Evolutionary conservation across 176 grass and related monocot species (phyloP).

Genomic region (Aechmea fasciata): DNA sequence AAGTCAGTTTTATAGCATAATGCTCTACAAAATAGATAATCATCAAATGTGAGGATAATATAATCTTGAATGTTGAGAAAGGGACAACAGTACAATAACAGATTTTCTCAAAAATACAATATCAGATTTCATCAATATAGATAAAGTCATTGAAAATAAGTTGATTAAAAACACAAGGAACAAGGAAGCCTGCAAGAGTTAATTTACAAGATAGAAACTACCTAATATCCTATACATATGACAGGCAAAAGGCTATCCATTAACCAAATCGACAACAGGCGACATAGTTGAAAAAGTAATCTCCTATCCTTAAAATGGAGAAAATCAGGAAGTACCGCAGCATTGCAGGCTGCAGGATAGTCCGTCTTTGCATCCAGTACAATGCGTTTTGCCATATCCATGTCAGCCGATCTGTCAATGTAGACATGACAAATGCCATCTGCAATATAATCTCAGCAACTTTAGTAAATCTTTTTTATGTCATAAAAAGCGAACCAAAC

Average conservation of each 20-base stretch:
- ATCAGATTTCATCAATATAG: neutral
- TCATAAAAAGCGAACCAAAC: neutral
- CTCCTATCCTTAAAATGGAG: neutral
- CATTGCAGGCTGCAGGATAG: conserved; percentile 96
- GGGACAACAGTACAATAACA: neutral
- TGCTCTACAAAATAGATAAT: neutral
- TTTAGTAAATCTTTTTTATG: conserved; percentile 7
- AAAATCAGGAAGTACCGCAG: conserved; percentile 55
- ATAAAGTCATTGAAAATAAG: neutral
- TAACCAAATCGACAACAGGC: conserved; percentile 6
- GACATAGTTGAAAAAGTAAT: neutral
- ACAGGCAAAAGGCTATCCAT: neutral
- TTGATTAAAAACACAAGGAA: too few relatives aligned
- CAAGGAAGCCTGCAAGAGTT: too few relatives aligned
- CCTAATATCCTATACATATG: neutral
- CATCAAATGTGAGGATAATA: neutral
- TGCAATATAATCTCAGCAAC: conserved; percentile 22
- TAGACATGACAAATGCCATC: conserved; percentile 99
- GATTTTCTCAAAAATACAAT: neutral
- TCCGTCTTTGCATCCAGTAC: conserved; percentile 89
- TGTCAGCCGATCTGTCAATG: conserved; percentile 90
- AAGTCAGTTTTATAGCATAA: neutral
- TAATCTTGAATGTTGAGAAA: neutral
- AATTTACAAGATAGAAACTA: neutral
- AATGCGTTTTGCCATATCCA: conserved; percentile 81